Conservation (phyloP, 495 filamentous ascomycete species). For the Daldinia childiae region DNA sequence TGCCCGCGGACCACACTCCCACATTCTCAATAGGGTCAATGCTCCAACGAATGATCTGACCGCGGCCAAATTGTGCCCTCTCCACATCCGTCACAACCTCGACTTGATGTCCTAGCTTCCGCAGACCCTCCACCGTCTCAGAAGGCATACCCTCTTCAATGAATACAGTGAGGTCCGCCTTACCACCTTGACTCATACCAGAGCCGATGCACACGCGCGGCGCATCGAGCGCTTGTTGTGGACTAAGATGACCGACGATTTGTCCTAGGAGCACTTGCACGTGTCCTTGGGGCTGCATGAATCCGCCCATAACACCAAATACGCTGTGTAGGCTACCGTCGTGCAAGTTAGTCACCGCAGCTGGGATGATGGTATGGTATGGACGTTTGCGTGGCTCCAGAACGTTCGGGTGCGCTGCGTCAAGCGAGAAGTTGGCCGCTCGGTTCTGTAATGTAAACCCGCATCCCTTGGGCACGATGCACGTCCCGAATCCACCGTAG, state of each 20-base stretch:
- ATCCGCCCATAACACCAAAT: constrained; percentile 97
- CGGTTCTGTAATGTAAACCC: constrained; percentile 96
- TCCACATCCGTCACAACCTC: constrained; percentile 71
- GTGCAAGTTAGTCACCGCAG: constrained; percentile 78
- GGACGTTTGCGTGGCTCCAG: constrained; percentile 86
- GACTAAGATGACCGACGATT: constrained; percentile 82
- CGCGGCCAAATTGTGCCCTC: constrained; percentile 83
- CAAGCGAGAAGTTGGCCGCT: constrained; percentile 82
- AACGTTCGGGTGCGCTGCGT: constrained; percentile 74
- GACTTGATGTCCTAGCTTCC: constrained; percentile 75
- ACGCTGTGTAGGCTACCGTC: constrained; percentile 81
- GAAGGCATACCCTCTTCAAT: constrained; percentile 86
- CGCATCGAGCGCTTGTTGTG: constrained; percentile 90
- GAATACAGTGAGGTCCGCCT: constrained; percentile 62
- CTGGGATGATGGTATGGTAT: constrained; percentile 98
- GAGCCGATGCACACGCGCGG: constrained; percentile 85
- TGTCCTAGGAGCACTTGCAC: constrained; percentile 94
- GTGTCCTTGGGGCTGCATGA: constrained; percentile 99
- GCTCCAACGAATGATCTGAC: constrained; percentile 81
- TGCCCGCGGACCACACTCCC: constrained; percentile 83
- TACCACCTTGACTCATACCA: constrained; percentile 61
- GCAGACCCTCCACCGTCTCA: constrained; percentile 71
- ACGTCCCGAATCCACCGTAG: constrained; percentile 89
- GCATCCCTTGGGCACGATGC: constrained; percentile 81
- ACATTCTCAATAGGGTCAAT: constrained; percentile 73